A percentile compares a stretch with the other conserved stretches of the same genome.
Conservation (phyloP, 139 green algal species). For the Chlamydomonas urium region DNA sequence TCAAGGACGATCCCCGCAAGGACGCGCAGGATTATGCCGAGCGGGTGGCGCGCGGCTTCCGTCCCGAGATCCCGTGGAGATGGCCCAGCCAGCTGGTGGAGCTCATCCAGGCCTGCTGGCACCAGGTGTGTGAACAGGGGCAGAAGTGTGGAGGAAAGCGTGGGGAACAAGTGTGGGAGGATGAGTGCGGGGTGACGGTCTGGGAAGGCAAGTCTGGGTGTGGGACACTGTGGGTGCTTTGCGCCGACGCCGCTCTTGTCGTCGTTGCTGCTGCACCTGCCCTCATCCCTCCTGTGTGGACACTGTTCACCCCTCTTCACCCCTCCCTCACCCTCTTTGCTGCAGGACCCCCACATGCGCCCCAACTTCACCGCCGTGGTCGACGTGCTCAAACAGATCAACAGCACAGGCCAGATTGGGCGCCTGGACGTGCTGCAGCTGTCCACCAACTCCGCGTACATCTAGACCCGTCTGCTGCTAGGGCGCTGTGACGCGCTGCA, state of each 20-base stretch:
- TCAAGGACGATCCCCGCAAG: constrained; percentile 48
- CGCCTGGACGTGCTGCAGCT: constrained; percentile 40
- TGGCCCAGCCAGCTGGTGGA: constrained; percentile 36
- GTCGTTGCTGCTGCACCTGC: no score
- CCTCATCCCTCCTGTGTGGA: no score
- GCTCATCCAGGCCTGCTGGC: constrained; percentile 45
- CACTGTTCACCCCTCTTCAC: no score
- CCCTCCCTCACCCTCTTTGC: not conserved
- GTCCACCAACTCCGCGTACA: no score
- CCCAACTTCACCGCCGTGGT: constrained; percentile 46
- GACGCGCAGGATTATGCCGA: constrained; percentile 49
- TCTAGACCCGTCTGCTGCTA: no score
- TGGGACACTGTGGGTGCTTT: not conserved
- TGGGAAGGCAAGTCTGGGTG: not conserved
- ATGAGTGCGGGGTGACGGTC: not conserved
- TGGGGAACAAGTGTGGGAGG: not conserved
- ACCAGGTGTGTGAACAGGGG: constrained; percentile 30
- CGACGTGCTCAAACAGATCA: constrained; percentile 34
- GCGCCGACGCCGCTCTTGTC: not conserved
- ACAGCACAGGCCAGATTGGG: constrained; percentile 9
- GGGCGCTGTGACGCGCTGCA: no score
- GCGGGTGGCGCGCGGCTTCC: constrained; percentile 43
- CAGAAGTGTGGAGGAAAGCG: no score
- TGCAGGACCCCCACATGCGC: constrained; percentile 36
- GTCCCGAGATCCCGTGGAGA: constrained; percentile 32